phyloP scores from a whole-genome alignment of 768 basidiomycete genomes.

The Pleurotus ostreatus region DNA sequence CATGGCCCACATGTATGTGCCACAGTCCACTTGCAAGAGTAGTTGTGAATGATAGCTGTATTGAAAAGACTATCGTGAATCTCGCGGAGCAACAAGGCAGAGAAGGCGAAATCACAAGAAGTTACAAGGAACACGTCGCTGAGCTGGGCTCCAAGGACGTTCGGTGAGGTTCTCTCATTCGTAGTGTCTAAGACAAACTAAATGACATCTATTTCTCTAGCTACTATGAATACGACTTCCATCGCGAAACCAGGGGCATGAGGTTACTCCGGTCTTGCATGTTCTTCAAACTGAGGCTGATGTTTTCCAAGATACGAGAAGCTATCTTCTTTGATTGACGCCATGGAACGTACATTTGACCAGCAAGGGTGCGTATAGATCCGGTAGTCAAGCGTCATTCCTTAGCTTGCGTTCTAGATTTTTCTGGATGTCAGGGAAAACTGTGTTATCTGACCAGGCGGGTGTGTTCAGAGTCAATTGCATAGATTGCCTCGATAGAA shows the following conservation, averaged over 20 bases:
- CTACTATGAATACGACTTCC: constrained; percentile 89
- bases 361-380: constrained; percentile 60
- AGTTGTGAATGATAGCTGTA: constrained; percentile 9
- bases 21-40: constrained; percentile 10
- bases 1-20: constrained; percentile 80
- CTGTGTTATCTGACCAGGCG: constrained; percentile 73
- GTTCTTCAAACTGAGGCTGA: constrained; percentile 10
- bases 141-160: constrained; percentile 53
- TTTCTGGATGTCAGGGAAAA: constrained; percentile 74
- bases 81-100: constrained; percentile 90
- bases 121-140: constrained; percentile 67
- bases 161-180: constrained; percentile 36
- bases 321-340: constrained; percentile 68
- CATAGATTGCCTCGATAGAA: constrained; percentile 93
- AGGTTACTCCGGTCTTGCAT: constrained; percentile 45
- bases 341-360: constrained; percentile 73
- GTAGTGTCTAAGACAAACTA: not conserved
- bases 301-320: constrained; percentile 71
- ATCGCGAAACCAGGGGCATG: constrained; percentile 92
- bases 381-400: not conserved
- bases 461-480: constrained; percentile 91
- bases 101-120: constrained; percentile 75
- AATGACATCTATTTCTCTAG: constrained; percentile 29
- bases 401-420: constrained; percentile 42
- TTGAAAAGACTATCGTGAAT: constrained; percentile 71